phyloP scores from a whole-genome alignment of 768 basidiomycete genomes.

The Glaciozyma antarctica region DNA sequence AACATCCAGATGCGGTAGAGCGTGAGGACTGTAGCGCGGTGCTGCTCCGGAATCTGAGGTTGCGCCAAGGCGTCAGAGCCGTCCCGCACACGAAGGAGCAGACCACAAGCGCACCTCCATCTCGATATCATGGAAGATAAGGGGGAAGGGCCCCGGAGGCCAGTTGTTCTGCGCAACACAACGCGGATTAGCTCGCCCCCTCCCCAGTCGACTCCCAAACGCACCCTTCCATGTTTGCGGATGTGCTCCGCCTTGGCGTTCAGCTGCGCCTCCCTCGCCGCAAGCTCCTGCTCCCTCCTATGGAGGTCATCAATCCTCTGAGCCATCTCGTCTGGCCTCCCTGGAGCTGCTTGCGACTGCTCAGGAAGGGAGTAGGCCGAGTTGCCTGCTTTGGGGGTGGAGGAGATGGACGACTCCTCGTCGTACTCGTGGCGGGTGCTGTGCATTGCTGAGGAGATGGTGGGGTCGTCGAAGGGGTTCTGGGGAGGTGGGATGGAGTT shows the following conservation, averaged over 20 bases:
- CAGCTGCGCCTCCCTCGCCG: conserved; percentile 53
- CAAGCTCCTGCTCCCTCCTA: conserved; percentile 70
- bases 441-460: conserved; percentile 20
- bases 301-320: conserved; percentile 54
- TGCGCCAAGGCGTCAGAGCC: background rate
- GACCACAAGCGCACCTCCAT: conserved; percentile 44
- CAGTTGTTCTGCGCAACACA: conserved; percentile 72
- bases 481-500: background rate
- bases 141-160: conserved; percentile 77
- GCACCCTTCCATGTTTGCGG: conserved; percentile 41
- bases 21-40: conserved; percentile 67
- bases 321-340: conserved; percentile 23
- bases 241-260: conserved; percentile 49
- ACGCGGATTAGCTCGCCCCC: background rate
- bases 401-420: background rate
- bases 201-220: background rate
- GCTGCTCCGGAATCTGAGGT: conserved; percentile 69
- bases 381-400: background rate
- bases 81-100: background rate
- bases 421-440: background rate
- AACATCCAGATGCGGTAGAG: conserved; percentile 92
- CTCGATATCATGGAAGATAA: conserved; percentile 85
- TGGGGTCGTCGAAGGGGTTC: conserved; percentile 83
- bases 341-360: background rate
- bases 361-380: conserved; percentile 6